Conservation (phyloP, 306 rosid genomes). For the Lablab purpureus region DNA sequence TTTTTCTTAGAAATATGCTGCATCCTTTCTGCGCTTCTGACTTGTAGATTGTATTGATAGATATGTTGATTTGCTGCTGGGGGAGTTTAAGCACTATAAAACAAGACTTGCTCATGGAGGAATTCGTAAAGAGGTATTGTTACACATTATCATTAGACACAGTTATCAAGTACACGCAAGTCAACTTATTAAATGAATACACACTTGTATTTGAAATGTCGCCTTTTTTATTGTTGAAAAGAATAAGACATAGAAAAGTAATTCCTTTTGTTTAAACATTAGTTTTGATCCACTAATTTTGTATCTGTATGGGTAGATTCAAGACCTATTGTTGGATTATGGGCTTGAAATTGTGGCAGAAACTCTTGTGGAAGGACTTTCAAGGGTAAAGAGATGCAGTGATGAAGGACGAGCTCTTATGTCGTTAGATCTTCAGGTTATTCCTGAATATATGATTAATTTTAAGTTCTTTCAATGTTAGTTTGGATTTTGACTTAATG, state of each 20-base stretch:
- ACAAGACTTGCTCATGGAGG: constrained; percentile 94
- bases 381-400: constrained; percentile 91
- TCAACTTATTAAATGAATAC: constrained; percentile 34
- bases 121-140: constrained; percentile 88
- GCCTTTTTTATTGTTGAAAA: constrained; percentile 32
- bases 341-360: constrained; percentile 89
- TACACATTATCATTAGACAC: constrained; percentile 43
- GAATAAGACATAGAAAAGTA: constrained; percentile 23
- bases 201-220: constrained; percentile 10
- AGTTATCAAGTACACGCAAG: constrained; percentile 17
- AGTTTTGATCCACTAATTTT: constrained; percentile 30
- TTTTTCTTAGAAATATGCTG: constrained; percentile 18
- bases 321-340: constrained; percentile 73
- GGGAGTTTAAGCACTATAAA: constrained; percentile 97
- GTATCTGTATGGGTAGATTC: constrained; percentile 61
- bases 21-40: constrained; percentile 46
- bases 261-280: constrained; percentile 24
- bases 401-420: constrained; percentile 98
- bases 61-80: constrained; percentile 94
- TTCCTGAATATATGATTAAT: constrained; percentile 30
- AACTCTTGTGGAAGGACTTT: constrained; percentile 93
- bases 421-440: constrained; percentile 97
- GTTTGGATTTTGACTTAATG: constrained; percentile 30
- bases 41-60: constrained; percentile 60
- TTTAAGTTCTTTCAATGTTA: constrained; percentile 31